These are phyloP conservation scores for Ogataea saltuana DNA, from an alignment of 805 yeast genomes.

Conservation along the genomic window DNA sequence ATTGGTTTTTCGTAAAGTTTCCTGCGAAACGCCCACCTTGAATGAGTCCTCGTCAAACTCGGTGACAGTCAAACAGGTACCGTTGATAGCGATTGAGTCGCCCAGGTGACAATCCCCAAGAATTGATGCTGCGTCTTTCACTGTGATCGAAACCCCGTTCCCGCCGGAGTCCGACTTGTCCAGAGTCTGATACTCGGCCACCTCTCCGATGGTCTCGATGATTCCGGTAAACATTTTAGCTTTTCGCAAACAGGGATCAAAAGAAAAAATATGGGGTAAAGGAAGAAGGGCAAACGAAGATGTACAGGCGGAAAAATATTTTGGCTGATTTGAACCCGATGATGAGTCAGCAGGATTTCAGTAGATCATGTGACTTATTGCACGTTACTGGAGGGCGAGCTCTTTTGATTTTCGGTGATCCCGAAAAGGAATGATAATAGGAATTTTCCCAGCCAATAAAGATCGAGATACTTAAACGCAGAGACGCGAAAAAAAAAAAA, in stretches of 20 bases:
- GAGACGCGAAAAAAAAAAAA: too few species aligned
- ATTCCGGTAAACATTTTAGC: conserved; percentile 86
- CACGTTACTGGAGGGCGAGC: too few species aligned
- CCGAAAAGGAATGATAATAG: too few species aligned
- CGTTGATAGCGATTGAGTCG: conserved; percentile 89
- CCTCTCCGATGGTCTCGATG: conserved; percentile 77
- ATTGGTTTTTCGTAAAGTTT: conserved; percentile 80
- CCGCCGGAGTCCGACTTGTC: conserved; percentile 63
- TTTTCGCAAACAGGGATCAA: background rate
- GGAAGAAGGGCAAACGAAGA: too few species aligned
- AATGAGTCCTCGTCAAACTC: conserved; percentile 62
- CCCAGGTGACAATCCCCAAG: conserved; percentile 86
- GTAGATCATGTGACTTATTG: too few species aligned
- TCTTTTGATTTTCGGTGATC: too few species aligned
- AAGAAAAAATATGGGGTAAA: background rate
- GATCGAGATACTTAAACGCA: too few species aligned
- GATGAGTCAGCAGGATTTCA: too few species aligned
- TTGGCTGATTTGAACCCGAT: too few species aligned
- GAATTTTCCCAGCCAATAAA: too few species aligned
- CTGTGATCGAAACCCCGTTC: conserved; percentile 69
- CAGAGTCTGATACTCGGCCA: conserved; percentile 44
- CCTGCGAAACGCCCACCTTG: conserved; percentile 92
- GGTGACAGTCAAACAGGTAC: conserved; percentile 90
- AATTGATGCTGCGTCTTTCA: conserved; percentile 61
- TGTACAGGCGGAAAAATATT: too few species aligned